Base-by-base conservation (phyloP, 768 basidiomycete species). In the Vishniacozyma victoriae region DNA sequence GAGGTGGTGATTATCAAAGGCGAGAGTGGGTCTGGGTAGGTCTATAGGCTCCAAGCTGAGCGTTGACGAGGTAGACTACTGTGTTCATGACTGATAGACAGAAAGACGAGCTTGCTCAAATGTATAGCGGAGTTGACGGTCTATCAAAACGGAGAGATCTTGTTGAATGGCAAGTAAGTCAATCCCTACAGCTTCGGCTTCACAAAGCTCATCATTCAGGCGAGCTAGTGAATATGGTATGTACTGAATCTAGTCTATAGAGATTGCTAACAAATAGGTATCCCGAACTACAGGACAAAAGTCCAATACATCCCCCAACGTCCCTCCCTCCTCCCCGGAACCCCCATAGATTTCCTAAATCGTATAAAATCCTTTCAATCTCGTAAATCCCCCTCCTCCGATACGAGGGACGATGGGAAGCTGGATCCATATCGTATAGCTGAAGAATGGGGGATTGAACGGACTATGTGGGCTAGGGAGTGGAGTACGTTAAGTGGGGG, bases 301-400 rank as follows among this genome's bases (percentile, higher is more conserved):
- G 82, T 93, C 2, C 78, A 83, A 50, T 93, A 93, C 67, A 82
- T 92, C 20, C 89, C 90, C 1, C 90, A 93, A 71, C 77, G 90
- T 33, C 84, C 90, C 0, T 85, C 88, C 1, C 75, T 92, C n/a
- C 79, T 93, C 18, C 80, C 87, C 1, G 85, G 84, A 3, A 84
- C 85, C 2, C 90, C 90, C 0, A 75, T 77, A 19, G 82, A 84
- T 50, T 87, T 92, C 58, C 72, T 91, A 47, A 63, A 71, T 3
- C 74, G 78, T 0, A 73, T 90, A 50, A 73, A 74, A 23, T 72
- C 75, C 5, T 84, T 86, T 61, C 57, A 57, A 43, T 76, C 75
- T 50, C 81, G 73, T 69, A 75, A 64, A 64, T 73, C 63, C 18
- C 35, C 41, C 24, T 35, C 22, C 60, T 48, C 44, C 43, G 43